Evolutionary conservation across 805 yeast genomes (phyloP), one percentile per base, ranked within the genome.

Genomic region (Tetrapisispora phaffii): DNA sequence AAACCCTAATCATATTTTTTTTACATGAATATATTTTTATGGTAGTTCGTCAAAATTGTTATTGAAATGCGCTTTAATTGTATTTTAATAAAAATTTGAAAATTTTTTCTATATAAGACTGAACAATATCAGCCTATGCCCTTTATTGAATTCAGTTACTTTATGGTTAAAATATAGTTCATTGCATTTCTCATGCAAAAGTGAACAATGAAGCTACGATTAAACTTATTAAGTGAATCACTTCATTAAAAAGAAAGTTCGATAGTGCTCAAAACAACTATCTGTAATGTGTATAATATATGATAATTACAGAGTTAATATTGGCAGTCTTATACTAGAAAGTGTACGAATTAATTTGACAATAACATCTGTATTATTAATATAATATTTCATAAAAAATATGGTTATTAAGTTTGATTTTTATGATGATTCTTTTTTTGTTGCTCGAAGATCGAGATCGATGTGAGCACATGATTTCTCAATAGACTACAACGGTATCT

Each of bases 401-500:
- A 9, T 17, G 22, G 20, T 19, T 34, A 34, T 35, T 7, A 35
- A n/a, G 28, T 22, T 29, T 19, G 36, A 39, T 29, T 50, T 41
- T 47, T 32, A 53, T 61, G 63, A 62, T 63, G 68, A 63, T 59
- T 53, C 52, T n/a, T 41, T 46, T 45, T 37, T 50, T 55, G 67
- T 68, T 63, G 73, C 74, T 69, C 61, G 75, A 72, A 70, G 72
- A 62, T 60, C 53, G n/a, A 37, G n/a, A 47, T 63, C 77, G 55
- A 59, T 79, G 85, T 77, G 76, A 73, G 84, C 80, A 74, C 82
- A 75, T 68, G 80, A 76, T 77, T 79, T 75, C 80, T 75, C 79
- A 76, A 76, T 75, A 80, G 95, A 85, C 95, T 85, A 85, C 94
- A 85, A 85, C 95, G 95, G 95, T 85, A 85, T 85, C 95, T 85